Conservation (phyloP, 2,329 filamentous ascomycete species). For the Monosporascus sp. region DNA sequence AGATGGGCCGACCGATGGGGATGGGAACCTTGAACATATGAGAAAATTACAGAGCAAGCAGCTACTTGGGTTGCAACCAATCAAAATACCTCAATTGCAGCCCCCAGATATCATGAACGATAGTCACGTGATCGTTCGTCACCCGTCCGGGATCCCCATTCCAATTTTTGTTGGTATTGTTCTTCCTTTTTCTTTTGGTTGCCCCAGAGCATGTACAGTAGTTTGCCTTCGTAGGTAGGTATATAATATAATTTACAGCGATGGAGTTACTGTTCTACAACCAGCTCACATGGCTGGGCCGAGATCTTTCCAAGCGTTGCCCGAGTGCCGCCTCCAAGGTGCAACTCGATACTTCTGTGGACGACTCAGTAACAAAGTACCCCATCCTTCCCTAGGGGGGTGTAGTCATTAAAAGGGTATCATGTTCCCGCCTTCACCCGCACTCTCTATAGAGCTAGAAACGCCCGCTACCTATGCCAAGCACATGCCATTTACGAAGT, state of each 20-base stretch:
- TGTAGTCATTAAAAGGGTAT: constrained; percentile 11
- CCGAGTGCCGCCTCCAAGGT: too few relatives aligned
- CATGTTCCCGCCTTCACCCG: constrained; percentile 11
- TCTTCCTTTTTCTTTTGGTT: too few relatives aligned
- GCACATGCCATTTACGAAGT: background rate
- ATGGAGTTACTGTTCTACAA: too few relatives aligned
- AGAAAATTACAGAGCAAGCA: constrained; percentile 29
- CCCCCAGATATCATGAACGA: constrained; percentile 4
- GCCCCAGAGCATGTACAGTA: too few relatives aligned
- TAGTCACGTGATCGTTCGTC: constrained; percentile 22
- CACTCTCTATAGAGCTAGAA: background rate
- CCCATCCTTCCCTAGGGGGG: background rate
- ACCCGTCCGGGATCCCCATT: too few relatives aligned
- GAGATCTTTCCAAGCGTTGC: too few relatives aligned
- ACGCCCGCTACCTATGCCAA: background rate
- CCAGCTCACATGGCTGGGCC: too few relatives aligned
- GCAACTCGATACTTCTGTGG: too few relatives aligned
- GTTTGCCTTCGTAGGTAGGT: background rate
- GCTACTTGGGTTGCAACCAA: constrained; percentile 13
- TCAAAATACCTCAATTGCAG: background rate
- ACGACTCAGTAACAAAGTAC: too few relatives aligned
- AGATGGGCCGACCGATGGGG: constrained; percentile 28
- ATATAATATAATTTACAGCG: background rate
- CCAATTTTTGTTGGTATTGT: too few relatives aligned
- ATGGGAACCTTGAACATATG: background rate